These are phyloP conservation scores for Coleophoma crateriformis DNA, from an alignment of 2,329 filamentous ascomycete species.

Conservation along the genomic window DNA sequence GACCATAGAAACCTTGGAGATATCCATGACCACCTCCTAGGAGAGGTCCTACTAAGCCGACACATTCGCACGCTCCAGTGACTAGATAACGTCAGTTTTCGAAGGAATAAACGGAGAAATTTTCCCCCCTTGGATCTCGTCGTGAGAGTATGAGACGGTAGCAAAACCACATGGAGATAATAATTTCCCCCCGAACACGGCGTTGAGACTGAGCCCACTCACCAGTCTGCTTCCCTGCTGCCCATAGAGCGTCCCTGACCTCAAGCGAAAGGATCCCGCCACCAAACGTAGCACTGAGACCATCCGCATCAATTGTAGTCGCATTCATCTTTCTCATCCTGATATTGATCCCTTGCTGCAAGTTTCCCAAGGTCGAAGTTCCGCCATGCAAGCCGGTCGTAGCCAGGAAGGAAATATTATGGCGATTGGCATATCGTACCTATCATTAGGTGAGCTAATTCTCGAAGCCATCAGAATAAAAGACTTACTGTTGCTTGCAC, in stretches of 20 bases:
- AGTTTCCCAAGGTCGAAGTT: not conserved
- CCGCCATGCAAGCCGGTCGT: conserved; percentile 46
- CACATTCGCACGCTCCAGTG: conserved; percentile 24
- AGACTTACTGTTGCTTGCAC: conserved; percentile 4
- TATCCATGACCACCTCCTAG: conserved; percentile 37
- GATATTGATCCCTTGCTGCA: conserved; percentile 2
- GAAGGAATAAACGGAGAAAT: too few species aligned
- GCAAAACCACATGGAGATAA: too few species aligned
- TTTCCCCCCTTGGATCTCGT: too few species aligned
- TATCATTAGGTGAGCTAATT: conserved; percentile 10
- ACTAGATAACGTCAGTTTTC: not conserved
- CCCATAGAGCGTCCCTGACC: conserved; percentile 17
- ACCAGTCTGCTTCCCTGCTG: conserved; percentile 17
- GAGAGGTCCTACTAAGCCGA: conserved; percentile 21
- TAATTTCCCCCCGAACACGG: too few species aligned
- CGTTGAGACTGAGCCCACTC: too few species aligned
- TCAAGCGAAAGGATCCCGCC: conserved; percentile 21
- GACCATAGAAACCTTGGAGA: conserved; percentile 31
- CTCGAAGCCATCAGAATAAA: not conserved
- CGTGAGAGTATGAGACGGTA: too few species aligned
- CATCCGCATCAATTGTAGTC: conserved; percentile 17
- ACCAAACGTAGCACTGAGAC: conserved; percentile 20
- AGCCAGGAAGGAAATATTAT: conserved; percentile 42
- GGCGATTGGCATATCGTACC: conserved; percentile 40
- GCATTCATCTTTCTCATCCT: conserved; percentile 11